Evolutionary conservation across 148 eudicot genomes (phyloP).

Genomic region (Persicaria tinctoria): DNA sequence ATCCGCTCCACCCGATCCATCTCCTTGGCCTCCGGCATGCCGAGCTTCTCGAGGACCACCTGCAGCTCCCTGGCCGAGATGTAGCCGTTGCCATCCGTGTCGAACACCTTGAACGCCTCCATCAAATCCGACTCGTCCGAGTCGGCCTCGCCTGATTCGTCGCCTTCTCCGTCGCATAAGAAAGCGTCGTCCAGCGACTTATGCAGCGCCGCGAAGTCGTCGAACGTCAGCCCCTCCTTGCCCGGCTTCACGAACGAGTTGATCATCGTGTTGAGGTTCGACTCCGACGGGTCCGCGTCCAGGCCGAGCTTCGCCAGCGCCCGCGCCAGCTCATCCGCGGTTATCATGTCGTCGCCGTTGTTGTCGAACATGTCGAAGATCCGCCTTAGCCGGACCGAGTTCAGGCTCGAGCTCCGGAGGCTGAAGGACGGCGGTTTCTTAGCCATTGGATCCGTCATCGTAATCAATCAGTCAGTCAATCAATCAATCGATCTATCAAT

Average conservation of each 20-base stretch:
- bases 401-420: constrained; percentile 64
- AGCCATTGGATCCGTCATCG: constrained; percentile 2
- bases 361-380: constrained; percentile 78
- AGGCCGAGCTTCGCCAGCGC: constrained; percentile 58
- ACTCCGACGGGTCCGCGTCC: constrained; percentile 35
- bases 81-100: constrained; percentile 79
- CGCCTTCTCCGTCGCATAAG: constrained; percentile 23
- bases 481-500: too few relatives aligned
- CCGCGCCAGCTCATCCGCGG: constrained; percentile 48
- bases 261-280: constrained; percentile 28
- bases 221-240: constrained; percentile 36
- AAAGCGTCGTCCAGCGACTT: constrained; percentile 40
- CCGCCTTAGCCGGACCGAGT: constrained; percentile 61
- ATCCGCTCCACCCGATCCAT: constrained; percentile 50
- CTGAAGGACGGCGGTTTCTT: constrained; percentile 35
- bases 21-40: constrained; percentile 54
- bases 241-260: constrained; percentile 41
- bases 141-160: background rate
- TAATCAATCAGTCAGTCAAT: background rate
- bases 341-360: constrained; percentile 56
- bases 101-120: constrained; percentile 89
- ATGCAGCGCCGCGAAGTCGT: constrained; percentile 60
- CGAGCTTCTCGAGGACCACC: constrained; percentile 51
- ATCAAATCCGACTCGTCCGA: constrained; percentile 60
- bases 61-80: constrained; percentile 79